phyloP scores from a whole-genome alignment of 2,329 filamentous ascomycete species.

The Beauveria sp. region DNA sequence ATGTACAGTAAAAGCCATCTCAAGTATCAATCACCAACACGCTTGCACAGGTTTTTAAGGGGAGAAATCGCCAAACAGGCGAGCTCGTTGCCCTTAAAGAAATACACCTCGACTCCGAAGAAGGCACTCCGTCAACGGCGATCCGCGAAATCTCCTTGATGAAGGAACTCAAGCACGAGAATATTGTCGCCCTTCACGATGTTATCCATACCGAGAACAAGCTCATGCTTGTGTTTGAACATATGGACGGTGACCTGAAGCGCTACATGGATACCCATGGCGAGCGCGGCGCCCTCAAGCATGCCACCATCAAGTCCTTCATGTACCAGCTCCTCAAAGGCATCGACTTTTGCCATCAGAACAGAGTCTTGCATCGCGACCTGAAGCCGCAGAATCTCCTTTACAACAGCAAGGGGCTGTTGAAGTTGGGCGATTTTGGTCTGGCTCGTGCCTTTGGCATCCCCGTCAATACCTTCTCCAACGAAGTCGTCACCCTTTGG shows the following conservation, averaged over 20 bases:
- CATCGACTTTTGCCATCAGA: constrained; percentile 97
- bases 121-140: constrained; percentile 92
- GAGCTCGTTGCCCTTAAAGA: constrained; percentile 96
- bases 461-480: constrained; percentile 95
- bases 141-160: constrained; percentile 98
- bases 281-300: constrained; percentile 82
- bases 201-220: constrained; percentile 99
- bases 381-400: constrained; percentile 94
- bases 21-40: neutral
- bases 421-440: constrained; percentile 93
- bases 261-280: constrained; percentile 96
- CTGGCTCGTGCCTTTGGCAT: constrained; percentile 93
- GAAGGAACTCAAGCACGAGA: constrained; percentile 99
- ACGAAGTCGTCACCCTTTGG: constrained; percentile 96
- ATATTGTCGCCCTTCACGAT: constrained; percentile 94
- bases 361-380: constrained; percentile 90
- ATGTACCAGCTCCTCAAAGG: constrained; percentile 96
- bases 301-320: constrained; percentile 91
- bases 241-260: constrained; percentile 97
- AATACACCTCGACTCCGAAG: constrained; percentile 96
- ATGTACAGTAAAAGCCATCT: constrained; percentile 25
- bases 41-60: constrained; percentile 79
- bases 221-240: constrained; percentile 98
- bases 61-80: constrained; percentile 91
- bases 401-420: constrained; percentile 82